A percentile compares a stretch with the other conserved stretches of the same genome.
Conservation (phyloP, 192 early-diverging fungal genomes). For the Rhizophagus clarus region DNA sequence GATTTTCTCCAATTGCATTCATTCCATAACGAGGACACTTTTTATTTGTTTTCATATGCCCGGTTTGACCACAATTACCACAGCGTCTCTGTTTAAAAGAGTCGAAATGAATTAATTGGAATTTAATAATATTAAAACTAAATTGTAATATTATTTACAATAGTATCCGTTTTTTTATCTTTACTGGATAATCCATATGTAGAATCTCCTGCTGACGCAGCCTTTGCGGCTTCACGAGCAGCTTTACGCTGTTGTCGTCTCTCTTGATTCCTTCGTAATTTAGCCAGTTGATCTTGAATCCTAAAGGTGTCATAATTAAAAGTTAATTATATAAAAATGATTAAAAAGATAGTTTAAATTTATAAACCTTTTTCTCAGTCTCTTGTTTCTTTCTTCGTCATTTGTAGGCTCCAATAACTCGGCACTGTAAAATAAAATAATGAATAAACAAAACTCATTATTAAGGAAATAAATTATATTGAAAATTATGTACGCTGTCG, state of each 20-base stretch:
- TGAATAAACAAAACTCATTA: neutral
- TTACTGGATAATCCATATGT: slow-evolving; percentile 28
- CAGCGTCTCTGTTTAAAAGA: slow-evolving; percentile 60
- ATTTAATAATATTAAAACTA: neutral
- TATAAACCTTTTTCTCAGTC: slow-evolving; percentile 47
- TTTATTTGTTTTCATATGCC: slow-evolving; percentile 90
- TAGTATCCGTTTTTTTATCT: slow-evolving; percentile 67
- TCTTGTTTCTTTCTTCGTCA: slow-evolving; percentile 59
- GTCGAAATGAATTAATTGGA: neutral
- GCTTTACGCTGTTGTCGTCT: slow-evolving; percentile 55
- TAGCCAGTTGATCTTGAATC: slow-evolving; percentile 63
- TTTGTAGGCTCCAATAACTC: slow-evolving; percentile 57
- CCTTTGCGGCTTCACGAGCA: slow-evolving; percentile 50
- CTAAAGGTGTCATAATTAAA: slow-evolving; percentile 36
- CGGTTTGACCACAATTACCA: slow-evolving; percentile 78
- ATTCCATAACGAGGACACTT: slow-evolving; percentile 69
- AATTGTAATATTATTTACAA: slow-evolving; percentile 34
- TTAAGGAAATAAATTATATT: neutral
- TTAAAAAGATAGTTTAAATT: neutral
- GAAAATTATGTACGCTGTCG: slow-evolving; percentile 37
- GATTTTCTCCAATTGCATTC: slow-evolving; percentile 15
- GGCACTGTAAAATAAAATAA: slow-evolving; percentile 35
- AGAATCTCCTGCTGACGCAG: slow-evolving; percentile 40
- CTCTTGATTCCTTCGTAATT: slow-evolving; percentile 68
- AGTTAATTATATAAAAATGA: neutral